Evolutionary conservation across 441 rosid genomes (phyloP), one percentile per base, ranked within the genome.

Genomic region (Croton setiger): DNA sequence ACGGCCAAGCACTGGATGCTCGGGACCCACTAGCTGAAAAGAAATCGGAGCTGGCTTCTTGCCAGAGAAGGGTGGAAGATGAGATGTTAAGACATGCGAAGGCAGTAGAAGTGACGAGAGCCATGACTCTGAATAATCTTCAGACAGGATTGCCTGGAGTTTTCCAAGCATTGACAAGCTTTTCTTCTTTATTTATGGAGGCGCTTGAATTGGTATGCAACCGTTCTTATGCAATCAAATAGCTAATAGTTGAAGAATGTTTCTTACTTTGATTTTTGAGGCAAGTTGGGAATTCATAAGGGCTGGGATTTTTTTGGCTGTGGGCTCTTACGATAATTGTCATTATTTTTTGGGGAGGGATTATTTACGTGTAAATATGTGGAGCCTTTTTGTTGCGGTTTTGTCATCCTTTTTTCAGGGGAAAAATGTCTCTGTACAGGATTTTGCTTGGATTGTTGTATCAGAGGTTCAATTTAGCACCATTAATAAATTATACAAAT

Each of bases 81-180:
- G 99, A 94, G 78, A 85, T 90, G 94, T 20, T 92, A 81, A 88
- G 78, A 80, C 93, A 94, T 81, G 81, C 92, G 20, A 94, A 83
- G 73, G 93, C 96, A 5, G 89, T 85, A 72, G 94, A 94, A 79
- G 96, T 90, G 63, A 92, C 99, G 0, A 84, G 98, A 79, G 80
- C 98, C 27, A 87, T 82, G 87, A 92, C 99, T 23, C 78, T 92
- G 76, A 92, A 94, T 71, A 75, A 92, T 76, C 82, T 94, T 52
- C 98, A 92, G 80, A 88, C 99, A 0, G 99, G 98, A 14, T 76
- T 94, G 73, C 97, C 99, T 0, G 99, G 99, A 15, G 96, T 94
- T 59, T 94, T 92, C 73, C 96, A 85, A 80, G 97, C 99, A 31
- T 64, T 94, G 48, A 85, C 98, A 0, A 92, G 87, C 72, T 94